Percentiles rank a stretch among this genome's conserved stretches.
These are phyloP conservation scores for Evansstolkia leycettana DNA, from an alignment of 495 filamentous ascomycete genomes.

Conservation along the genomic window DNA sequence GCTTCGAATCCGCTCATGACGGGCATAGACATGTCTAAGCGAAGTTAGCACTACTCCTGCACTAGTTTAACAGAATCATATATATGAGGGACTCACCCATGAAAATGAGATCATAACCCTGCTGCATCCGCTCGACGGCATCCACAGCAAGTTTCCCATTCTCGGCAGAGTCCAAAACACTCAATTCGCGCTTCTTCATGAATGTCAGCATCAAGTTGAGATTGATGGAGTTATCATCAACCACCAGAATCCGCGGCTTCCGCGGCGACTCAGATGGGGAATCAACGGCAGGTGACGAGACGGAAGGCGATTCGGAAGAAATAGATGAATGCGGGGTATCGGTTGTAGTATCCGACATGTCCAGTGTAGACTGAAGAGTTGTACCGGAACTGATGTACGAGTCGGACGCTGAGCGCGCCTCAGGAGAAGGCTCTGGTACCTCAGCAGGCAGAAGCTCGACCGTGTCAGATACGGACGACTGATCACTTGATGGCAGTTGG, in stretches of 20 bases:
- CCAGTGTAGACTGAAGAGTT: too few species aligned
- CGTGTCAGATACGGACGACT: not conserved
- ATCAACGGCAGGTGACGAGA: too few species aligned
- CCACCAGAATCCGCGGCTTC: conserved; percentile 40
- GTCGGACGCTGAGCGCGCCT: too few species aligned
- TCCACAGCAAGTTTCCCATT: conserved; percentile 43
- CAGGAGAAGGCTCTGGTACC: not conserved
- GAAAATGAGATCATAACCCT: conserved; percentile 43
- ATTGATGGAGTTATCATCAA: conserved; percentile 70
- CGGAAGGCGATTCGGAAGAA: not conserved
- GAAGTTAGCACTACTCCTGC: conserved; percentile 1
- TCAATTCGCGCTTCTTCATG: conserved; percentile 37
- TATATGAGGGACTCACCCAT: conserved; percentile 43
- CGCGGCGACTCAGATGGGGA: too few species aligned
- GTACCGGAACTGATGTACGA: too few species aligned
- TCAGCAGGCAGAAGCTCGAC: not conserved
- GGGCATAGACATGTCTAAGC: conserved; percentile 63
- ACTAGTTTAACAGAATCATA: too few species aligned
- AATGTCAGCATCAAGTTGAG: conserved; percentile 54
- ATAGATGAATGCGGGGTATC: not conserved
- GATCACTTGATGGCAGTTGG: not conserved
- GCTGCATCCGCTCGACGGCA: conserved; percentile 25
- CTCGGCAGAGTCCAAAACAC: conserved; percentile 30
- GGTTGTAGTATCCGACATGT: too few species aligned
- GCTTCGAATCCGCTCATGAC: conserved; percentile 67